phyloP scores from a whole-genome alignment of 495 filamentous ascomycete genomes.

The Paragyromitra xinjiangensis region DNA sequence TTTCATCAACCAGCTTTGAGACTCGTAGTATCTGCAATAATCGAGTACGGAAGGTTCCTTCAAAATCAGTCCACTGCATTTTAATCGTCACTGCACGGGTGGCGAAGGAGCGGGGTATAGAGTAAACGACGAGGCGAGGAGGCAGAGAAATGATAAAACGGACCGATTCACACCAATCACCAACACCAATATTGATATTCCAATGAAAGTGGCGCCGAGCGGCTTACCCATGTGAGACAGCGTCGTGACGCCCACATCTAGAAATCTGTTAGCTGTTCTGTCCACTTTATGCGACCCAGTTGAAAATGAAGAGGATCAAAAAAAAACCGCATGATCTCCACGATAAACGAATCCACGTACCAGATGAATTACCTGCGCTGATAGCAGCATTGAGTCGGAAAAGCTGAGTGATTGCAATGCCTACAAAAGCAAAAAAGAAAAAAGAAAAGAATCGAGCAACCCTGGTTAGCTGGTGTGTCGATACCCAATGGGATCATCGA shows the following conservation, averaged over 20 bases:
- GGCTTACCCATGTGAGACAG: slow-evolving; percentile 88
- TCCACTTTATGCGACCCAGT: slow-evolving; percentile 5
- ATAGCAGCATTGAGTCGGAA: slow-evolving; percentile 87
- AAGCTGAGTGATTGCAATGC: slow-evolving; percentile 94
- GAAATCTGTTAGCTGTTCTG: slow-evolving; percentile 8
- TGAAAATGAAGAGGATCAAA: not conserved
- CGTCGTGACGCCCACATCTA: slow-evolving; percentile 53
- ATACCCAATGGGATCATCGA: slow-evolving; percentile 55
- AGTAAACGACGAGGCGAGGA: not conserved
- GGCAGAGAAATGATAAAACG: slow-evolving; percentile 58
- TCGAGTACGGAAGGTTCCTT: slow-evolving; percentile 34
- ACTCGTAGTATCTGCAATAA: slow-evolving; percentile 65
- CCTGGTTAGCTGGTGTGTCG: slow-evolving; percentile 83
- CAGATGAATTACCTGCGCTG: slow-evolving; percentile 52
- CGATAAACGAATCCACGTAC: slow-evolving; percentile 31
- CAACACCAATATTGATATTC: slow-evolving; percentile 84
- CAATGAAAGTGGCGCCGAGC: slow-evolving; percentile 90
- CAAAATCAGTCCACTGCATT: slow-evolving; percentile 12
- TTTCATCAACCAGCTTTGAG: slow-evolving; percentile 85
- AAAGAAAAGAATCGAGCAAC: slow-evolving; percentile 61
- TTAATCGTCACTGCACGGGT: not conserved
- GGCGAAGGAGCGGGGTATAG: not conserved
- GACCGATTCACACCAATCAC: slow-evolving; percentile 80
- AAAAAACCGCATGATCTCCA: slow-evolving; percentile 14
- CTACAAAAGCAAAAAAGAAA: slow-evolving; percentile 56